Evolutionary conservation across 345 rosid genomes (phyloP).

Genomic region (Carallia brachiata): DNA sequence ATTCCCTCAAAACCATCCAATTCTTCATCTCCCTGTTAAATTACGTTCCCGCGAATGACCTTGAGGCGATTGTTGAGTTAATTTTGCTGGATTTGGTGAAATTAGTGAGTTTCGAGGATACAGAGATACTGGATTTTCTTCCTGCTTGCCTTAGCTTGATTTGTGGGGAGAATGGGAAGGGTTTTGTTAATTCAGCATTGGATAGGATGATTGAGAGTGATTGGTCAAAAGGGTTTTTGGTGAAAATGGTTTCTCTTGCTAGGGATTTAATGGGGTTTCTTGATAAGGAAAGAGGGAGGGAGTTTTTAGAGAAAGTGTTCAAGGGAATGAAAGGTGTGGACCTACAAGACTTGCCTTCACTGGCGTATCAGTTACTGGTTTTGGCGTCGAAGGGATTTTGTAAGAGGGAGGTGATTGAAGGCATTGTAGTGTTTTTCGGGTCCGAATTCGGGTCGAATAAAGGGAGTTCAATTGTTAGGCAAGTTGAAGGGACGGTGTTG

Average conservation of each 20-base stretch:
- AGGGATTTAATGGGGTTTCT: constrained; percentile 49
- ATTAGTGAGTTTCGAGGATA: constrained; percentile 49
- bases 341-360: constrained; percentile 70
- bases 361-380: constrained; percentile 71
- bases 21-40: constrained; percentile 46
- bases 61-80: constrained; percentile 40
- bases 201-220: constrained; percentile 45
- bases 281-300: constrained; percentile 50
- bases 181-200: constrained; percentile 37
- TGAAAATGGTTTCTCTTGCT: constrained; percentile 58
- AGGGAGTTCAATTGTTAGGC: constrained; percentile 53
- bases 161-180: constrained; percentile 35
- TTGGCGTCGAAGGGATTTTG: constrained; percentile 75
- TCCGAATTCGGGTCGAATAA: constrained; percentile 40
- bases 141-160: constrained; percentile 55
- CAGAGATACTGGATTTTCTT: constrained; percentile 69
- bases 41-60: constrained; percentile 34
- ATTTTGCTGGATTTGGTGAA: constrained; percentile 27
- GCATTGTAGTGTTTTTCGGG: constrained; percentile 65
- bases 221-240: constrained; percentile 60
- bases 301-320: constrained; percentile 67
- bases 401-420: constrained; percentile 69
- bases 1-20: constrained; percentile 58
- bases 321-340: constrained; percentile 52
- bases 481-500: constrained; percentile 76